phyloP scores from a whole-genome alignment of 2,329 filamentous ascomycete species.

The Penicillium sp. region DNA sequence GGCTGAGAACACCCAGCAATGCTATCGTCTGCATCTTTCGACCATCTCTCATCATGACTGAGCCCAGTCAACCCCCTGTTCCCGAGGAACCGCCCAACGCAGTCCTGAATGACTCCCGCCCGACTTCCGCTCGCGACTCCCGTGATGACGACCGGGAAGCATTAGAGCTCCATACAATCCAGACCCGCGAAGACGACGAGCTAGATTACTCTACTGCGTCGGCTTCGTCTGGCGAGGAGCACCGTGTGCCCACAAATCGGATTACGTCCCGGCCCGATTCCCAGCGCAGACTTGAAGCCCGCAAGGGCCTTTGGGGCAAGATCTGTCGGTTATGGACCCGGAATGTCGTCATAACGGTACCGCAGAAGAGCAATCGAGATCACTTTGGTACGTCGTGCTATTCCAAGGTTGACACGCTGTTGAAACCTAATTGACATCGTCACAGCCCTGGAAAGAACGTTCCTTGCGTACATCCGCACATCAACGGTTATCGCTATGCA shows the following conservation, averaged over 20 bases:
- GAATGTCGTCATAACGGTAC: conserved; percentile 32
- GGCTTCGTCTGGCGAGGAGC: conserved; percentile 29
- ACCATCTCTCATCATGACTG: conserved; percentile 6
- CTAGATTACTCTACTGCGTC: conserved; percentile 22
- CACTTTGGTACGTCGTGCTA: conserved; percentile 30
- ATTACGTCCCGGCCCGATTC: conserved; percentile 19
- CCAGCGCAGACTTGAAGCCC: conserved; percentile 6
- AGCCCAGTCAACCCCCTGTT: not conserved
- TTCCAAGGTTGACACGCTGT: too few species aligned
- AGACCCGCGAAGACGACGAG: conserved; percentile 23
- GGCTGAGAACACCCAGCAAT: not conserved
- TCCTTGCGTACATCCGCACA: conserved; percentile 65
- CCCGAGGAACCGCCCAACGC: conserved; percentile 5
- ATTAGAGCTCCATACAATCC: conserved; percentile 26
- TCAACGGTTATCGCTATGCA: conserved; percentile 59
- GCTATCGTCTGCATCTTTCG: not conserved
- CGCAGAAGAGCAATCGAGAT: conserved; percentile 36
- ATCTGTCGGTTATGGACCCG: conserved; percentile 74
- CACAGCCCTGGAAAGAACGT: conserved; percentile 64
- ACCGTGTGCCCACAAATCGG: conserved; percentile 20
- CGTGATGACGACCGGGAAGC: conserved; percentile 14
- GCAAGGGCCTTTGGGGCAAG: conserved; percentile 52
- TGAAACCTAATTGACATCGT: not conserved
- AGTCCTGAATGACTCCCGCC: conserved; percentile 7
- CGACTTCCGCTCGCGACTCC: conserved; percentile 4